Conservation (phyloP, 805 yeast genomes). For the Yarrowia sp. region DNA sequence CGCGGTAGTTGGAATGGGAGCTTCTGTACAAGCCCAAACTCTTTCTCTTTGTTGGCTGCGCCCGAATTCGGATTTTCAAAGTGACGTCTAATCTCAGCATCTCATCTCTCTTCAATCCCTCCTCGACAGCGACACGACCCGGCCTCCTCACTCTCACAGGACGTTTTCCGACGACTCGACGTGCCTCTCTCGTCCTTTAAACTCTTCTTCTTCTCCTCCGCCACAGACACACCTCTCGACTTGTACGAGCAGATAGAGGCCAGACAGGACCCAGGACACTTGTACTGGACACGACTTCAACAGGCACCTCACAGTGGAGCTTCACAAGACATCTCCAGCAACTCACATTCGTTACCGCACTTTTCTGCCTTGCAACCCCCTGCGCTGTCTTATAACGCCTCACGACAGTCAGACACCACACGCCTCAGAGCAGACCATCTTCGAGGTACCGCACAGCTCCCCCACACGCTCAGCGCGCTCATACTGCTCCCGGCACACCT, state of each 20-base stretch:
- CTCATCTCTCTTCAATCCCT: neutral
- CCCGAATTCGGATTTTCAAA: constrained; percentile 18
- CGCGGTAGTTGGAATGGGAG: constrained; percentile 26
- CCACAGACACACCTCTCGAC: neutral
- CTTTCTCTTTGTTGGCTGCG: constrained; percentile 25
- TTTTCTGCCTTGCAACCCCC: neutral
- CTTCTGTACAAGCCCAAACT: constrained; percentile 18
- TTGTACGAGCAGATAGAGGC: no score
- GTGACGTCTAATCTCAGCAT: constrained; percentile 10
- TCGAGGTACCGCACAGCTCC: neutral
- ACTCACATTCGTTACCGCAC: neutral
- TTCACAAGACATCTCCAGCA: no score
- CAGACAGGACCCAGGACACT: neutral
- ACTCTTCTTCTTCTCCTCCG: neutral
- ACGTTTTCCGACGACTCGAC: neutral
- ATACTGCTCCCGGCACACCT: no score
- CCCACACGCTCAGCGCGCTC: constrained; percentile 5
- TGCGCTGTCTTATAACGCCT: neutral
- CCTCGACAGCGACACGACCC: neutral
- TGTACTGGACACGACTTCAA: no score
- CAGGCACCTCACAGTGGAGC: no score
- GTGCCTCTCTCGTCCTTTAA: neutral
- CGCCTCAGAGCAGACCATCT: neutral
- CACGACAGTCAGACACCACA: constrained; percentile 1
- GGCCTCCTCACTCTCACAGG: no score